phyloP scores from a whole-genome alignment of 768 basidiomycete genomes.

The Coprinellus aureogranulatus region DNA sequence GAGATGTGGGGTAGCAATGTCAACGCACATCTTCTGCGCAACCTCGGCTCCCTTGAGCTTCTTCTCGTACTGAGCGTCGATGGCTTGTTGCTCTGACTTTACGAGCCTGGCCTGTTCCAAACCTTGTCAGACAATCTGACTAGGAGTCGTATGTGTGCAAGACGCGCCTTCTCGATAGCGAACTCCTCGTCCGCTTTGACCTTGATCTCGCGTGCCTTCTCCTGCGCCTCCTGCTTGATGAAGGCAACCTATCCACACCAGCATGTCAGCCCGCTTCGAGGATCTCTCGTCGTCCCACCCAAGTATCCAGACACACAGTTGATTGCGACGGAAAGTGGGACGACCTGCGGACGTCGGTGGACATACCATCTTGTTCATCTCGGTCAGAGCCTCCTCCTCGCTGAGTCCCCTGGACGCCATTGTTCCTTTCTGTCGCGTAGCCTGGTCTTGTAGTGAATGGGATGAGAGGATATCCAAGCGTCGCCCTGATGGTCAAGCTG shows the following conservation, averaged over 20 bases:
- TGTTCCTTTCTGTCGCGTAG: not conserved
- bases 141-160: not conserved
- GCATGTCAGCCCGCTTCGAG: no score
- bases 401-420: conserved; percentile 82
- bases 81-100: conserved; percentile 91
- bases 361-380: conserved; percentile 98
- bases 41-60: conserved; percentile 92
- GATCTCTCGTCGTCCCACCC: no score
- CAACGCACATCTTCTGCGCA: conserved; percentile 89
- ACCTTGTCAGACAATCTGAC: conserved; percentile 5
- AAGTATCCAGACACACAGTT: not conserved
- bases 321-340: not conserved
- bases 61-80: conserved; percentile 94
- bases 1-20: not conserved
- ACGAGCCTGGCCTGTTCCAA: conserved; percentile 84
- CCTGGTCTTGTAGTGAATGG: not conserved
- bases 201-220: conserved; percentile 95
- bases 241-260: conserved; percentile 71
- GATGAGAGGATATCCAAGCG: not conserved
- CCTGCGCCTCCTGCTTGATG: conserved; percentile 97
- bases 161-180: conserved; percentile 88
- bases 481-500: no score
- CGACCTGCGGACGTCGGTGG: not conserved
- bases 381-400: conserved; percentile 91
- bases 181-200: conserved; percentile 99